Percentiles rank a stretch among this genome's conserved stretches.
These are phyloP conservation scores for Prunus dulcis DNA, from an alignment of 306 rosid genomes.

Conservation along the genomic window DNA sequence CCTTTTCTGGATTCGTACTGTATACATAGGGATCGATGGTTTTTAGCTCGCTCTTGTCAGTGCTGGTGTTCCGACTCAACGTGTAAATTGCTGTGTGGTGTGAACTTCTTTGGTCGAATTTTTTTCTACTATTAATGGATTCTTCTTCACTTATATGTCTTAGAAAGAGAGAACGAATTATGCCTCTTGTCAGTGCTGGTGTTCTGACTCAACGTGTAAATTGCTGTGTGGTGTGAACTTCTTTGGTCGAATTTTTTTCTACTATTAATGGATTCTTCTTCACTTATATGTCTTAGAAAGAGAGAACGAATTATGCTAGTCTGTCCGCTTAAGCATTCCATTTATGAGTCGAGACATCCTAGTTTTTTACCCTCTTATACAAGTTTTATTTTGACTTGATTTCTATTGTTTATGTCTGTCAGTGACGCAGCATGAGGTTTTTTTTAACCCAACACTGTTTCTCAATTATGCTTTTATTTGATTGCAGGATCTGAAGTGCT, in stretches of 20 bases:
- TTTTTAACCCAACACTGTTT: not conserved
- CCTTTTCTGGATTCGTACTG: not conserved
- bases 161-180: not conserved
- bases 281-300: not conserved
- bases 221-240: not conserved
- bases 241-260: not conserved
- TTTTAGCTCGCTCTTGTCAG: not conserved
- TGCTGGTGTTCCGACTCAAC: not conserved
- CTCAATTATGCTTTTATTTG: slow-evolving; percentile 22
- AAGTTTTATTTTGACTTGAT: not conserved
- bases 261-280: not conserved
- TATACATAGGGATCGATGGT: not conserved
- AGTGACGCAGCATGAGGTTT: not conserved
- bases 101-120: not conserved
- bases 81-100: not conserved
- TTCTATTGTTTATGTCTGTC: not conserved
- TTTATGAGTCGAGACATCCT: not conserved
- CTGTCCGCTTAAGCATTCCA: not conserved
- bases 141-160: not conserved
- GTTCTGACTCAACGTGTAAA: not conserved
- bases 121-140: not conserved
- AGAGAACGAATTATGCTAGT: not conserved
- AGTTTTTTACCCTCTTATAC: not conserved
- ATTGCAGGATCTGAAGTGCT: slow-evolving; percentile 92
- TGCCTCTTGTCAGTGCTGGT: not conserved